Percentiles rank a stretch among this genome's conserved stretches.
These are phyloP conservation scores for Stylonectria norvegica DNA, from an alignment of 2,329 filamentous ascomycete species.

Conservation along the genomic window DNA sequence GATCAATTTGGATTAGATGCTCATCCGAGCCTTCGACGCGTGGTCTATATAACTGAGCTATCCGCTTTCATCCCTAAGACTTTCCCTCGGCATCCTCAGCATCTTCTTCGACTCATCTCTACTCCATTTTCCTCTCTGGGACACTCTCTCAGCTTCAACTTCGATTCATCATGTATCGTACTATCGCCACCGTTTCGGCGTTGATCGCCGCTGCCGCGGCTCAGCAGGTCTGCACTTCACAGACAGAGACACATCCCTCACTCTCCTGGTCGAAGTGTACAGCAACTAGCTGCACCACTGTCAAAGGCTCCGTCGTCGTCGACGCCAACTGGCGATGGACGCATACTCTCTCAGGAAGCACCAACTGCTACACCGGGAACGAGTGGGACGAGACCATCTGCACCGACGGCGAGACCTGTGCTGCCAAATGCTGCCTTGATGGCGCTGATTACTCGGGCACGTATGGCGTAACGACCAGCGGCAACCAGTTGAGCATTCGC, in stretches of 20 bases:
- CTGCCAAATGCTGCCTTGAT: slow-evolving; percentile 50
- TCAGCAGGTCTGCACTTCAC: slow-evolving; percentile 49
- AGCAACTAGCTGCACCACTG: slow-evolving; percentile 47
- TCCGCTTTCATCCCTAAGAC: background rate
- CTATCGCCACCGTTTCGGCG: slow-evolving; percentile 27
- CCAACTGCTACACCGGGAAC: slow-evolving; percentile 58
- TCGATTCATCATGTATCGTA: slow-evolving; percentile 28
- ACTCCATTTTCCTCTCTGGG: slow-evolving; percentile 1
- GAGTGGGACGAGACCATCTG: slow-evolving; percentile 42
- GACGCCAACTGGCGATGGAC: slow-evolving; percentile 63
- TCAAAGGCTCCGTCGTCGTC: slow-evolving; percentile 50
- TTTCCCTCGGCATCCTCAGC: background rate
- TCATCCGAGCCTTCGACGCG: too few relatives aligned
- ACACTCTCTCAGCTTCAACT: slow-evolving; percentile 3
- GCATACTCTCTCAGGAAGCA: slow-evolving; percentile 43
- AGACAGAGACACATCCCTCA: slow-evolving; percentile 49
- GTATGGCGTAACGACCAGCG: slow-evolving; percentile 53
- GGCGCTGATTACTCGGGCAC: slow-evolving; percentile 51
- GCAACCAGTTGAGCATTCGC: slow-evolving; percentile 50
- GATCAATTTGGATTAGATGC: too few relatives aligned
- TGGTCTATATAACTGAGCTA: background rate
- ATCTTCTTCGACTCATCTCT: background rate
- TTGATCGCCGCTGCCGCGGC: slow-evolving; percentile 32
- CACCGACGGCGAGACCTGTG: slow-evolving; percentile 41
- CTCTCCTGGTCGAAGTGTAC: slow-evolving; percentile 54